Conservation (phyloP, 73 alveolate genomes). For the Paramecium caudatum region DNA sequence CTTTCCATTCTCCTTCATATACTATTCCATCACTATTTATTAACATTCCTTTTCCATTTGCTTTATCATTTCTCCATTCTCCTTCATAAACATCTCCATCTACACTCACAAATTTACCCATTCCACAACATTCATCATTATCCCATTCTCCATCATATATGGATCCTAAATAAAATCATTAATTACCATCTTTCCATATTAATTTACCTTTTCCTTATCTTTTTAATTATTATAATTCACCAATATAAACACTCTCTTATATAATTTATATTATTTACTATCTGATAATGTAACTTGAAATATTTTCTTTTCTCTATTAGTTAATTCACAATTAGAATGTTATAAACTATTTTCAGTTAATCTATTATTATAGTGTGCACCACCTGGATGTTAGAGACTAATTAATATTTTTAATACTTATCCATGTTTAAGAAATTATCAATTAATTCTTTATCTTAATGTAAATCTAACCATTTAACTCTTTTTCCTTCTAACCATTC, state of each 20-base stretch:
- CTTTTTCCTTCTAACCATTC: constrained; percentile 78
- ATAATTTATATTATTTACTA: background rate
- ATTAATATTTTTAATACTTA: too few relatives aligned
- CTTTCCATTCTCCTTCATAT: constrained; percentile 75
- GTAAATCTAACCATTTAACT: constrained; percentile 44
- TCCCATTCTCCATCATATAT: constrained; percentile 92
- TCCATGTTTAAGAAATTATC: background rate
- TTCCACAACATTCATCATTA: constrained; percentile 85
- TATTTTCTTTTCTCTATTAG: background rate
- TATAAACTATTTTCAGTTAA: too few relatives aligned
- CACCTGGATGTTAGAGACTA: too few relatives aligned
- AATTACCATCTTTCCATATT: constrained; percentile 84
- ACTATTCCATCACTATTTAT: constrained; percentile 37
- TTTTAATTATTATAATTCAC: background rate
- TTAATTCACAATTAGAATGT: too few relatives aligned
- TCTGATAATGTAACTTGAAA: constrained; percentile 11
- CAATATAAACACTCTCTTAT: constrained; percentile 28
- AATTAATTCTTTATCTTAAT: background rate
- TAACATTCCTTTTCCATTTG: constrained; percentile 85
- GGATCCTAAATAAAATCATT: constrained; percentile 37
- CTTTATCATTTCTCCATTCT: constrained; percentile 73
- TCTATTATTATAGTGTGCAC: too few relatives aligned
- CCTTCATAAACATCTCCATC: constrained; percentile 77
- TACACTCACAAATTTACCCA: constrained; percentile 66
- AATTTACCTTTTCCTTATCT: constrained; percentile 81